Conservation (phyloP, 371 early-diverging fungal genomes). For the Mucor racemosus region DNA sequence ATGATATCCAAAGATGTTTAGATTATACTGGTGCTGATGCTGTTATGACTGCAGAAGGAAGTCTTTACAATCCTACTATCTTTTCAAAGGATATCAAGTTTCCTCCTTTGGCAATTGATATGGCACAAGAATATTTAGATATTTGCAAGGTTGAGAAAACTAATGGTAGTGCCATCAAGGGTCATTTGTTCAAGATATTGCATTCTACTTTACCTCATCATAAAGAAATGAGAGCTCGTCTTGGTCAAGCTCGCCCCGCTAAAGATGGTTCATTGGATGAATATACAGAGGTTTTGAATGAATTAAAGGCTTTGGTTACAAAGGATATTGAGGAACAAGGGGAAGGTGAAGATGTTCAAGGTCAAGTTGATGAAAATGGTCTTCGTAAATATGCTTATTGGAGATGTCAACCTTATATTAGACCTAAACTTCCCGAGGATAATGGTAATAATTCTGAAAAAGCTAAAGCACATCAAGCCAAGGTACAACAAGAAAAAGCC, state of each 20-base stretch:
- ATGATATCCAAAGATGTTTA: slow-evolving; percentile 91
- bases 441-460: slow-evolving; percentile 25
- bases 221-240: slow-evolving; percentile 75
- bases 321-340: slow-evolving; percentile 47
- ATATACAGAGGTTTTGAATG: slow-evolving; percentile 55
- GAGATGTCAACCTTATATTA: slow-evolving; percentile 74
- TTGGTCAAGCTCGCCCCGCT: slow-evolving; percentile 73
- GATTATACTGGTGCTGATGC: slow-evolving; percentile 92
- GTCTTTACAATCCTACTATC: slow-evolving; percentile 92
- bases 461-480: slow-evolving; percentile 12
- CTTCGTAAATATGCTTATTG: slow-evolving; percentile 74
- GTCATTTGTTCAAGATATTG: slow-evolving; percentile 95
- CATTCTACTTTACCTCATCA: slow-evolving; percentile 79
- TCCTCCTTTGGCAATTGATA: slow-evolving; percentile 69
- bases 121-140: slow-evolving; percentile 87
- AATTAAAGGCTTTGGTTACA: slow-evolving; percentile 65
- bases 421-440: slow-evolving; percentile 56
- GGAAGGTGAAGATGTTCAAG: slow-evolving; percentile 37
- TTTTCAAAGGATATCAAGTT: slow-evolving; percentile 54
- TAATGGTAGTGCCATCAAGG: slow-evolving; percentile 70
- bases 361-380: slow-evolving; percentile 61
- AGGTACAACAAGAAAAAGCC: slow-evolving; percentile 17
- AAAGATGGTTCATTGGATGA: slow-evolving; percentile 66
- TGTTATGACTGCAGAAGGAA: slow-evolving; percentile 96
- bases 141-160: slow-evolving; percentile 71